These are phyloP conservation scores for Tillandsia leiboldiana DNA, from an alignment of 176 grass and related monocot species.

Conservation along the genomic window DNA sequence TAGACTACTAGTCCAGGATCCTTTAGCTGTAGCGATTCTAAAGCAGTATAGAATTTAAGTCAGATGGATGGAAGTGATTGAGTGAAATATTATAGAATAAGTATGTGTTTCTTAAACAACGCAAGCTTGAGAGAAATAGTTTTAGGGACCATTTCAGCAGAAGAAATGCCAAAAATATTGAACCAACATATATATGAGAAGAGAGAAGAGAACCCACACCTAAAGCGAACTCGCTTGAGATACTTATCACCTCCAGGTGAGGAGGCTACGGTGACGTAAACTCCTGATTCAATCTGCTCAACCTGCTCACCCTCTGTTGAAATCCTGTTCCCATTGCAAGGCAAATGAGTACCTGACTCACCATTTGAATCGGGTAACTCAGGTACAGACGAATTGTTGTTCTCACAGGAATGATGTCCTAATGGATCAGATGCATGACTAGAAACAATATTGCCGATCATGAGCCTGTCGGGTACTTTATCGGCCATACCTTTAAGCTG, in stretches of 20 bases:
- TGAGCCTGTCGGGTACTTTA: conserved; percentile 26
- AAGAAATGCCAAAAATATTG: not conserved
- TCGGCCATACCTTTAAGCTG: conserved; percentile 50
- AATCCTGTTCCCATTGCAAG: conserved; percentile 27
- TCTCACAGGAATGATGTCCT: conserved; percentile 16
- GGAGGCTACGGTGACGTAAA: conserved; percentile 53
- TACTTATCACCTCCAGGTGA: conserved; percentile 37
- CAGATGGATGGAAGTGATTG: too few species aligned
- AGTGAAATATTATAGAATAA: too few species aligned
- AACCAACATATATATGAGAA: not conserved
- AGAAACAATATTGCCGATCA: not conserved
- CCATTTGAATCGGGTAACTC: conserved; percentile 25
- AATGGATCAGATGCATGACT: conserved; percentile 21
- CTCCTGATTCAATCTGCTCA: conserved; percentile 55
- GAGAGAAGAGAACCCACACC: conserved; percentile 22
- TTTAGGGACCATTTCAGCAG: not conserved
- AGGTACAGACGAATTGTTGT: conserved; percentile 12
- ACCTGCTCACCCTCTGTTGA: conserved; percentile 38
- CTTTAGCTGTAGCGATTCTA: too few species aligned
- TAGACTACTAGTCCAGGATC: too few species aligned
- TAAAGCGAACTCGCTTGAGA: conserved; percentile 50
- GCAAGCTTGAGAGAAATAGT: not conserved
- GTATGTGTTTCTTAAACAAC: not conserved
- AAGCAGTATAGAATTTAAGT: too few species aligned
- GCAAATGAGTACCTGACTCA: conserved; percentile 1